Conservation (phyloP, 129 eudicot genomes). For the Ambrosia trifida region DNA sequence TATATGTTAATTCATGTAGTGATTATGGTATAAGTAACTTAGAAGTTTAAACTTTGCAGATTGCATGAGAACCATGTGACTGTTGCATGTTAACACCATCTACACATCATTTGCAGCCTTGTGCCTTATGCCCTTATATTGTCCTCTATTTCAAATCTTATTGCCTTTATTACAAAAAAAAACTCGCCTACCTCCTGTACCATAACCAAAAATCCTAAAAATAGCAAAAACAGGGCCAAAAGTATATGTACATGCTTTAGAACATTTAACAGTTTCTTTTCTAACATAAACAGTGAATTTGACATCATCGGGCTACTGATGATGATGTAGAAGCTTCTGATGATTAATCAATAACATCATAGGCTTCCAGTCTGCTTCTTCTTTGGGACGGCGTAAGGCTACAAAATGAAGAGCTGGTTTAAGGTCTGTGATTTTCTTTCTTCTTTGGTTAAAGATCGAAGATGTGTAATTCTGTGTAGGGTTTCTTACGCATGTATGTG, state of each 20-base stretch:
- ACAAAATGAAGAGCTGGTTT: constrained; percentile 91
- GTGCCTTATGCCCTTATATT: background rate
- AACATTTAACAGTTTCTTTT: background rate
- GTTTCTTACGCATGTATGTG: too few species aligned
- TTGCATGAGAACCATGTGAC: too few species aligned
- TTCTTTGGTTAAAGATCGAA: too few species aligned
- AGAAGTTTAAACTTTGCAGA: too few species aligned
- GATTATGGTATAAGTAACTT: too few species aligned
- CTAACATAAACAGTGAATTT: background rate
- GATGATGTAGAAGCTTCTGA: constrained; percentile 38
- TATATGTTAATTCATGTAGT: too few species aligned
- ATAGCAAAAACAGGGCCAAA: background rate
- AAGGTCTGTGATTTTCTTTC: too few species aligned
- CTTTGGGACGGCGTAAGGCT: constrained; percentile 76
- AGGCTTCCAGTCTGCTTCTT: constrained; percentile 75
- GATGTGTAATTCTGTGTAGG: too few species aligned
- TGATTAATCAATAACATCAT: constrained; percentile 57
- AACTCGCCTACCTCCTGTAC: constrained; percentile 1
- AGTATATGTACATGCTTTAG: constrained; percentile 19
- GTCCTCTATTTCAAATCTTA: background rate
- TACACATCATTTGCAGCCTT: constrained; percentile 1
- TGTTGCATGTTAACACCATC: background rate
- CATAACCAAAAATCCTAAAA: constrained; percentile 5
- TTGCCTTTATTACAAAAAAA: constrained; percentile 1
- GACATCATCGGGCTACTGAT: constrained; percentile 13